Evolutionary conservation across 805 yeast genomes (phyloP).

Genomic region (Kazachstania africana): DNA sequence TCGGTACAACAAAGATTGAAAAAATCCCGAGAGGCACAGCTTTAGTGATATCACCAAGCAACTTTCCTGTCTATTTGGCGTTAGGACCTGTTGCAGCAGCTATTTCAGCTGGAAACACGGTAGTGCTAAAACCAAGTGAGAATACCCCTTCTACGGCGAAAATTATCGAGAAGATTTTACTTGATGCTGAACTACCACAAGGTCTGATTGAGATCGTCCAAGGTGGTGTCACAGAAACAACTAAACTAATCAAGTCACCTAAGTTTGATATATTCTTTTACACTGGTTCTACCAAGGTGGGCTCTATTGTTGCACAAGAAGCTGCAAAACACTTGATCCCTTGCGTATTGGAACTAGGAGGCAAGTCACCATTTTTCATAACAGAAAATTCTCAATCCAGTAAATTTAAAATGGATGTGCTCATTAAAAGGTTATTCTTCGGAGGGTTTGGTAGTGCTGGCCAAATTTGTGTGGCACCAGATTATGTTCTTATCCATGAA

Average conservation of each 20-base stretch:
- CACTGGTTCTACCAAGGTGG: slow-evolving; percentile 74
- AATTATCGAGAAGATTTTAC: slow-evolving; percentile 45
- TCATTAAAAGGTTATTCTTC: slow-evolving; percentile 60
- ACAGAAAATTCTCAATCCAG: slow-evolving; percentile 36
- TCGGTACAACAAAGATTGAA: slow-evolving; percentile 30
- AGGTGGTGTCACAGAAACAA: slow-evolving; percentile 61
- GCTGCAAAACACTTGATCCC: slow-evolving; percentile 87
- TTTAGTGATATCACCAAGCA: slow-evolving; percentile 40
- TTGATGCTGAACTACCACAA: slow-evolving; percentile 37
- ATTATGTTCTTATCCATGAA: slow-evolving; percentile 63
- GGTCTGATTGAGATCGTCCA: slow-evolving; percentile 51
- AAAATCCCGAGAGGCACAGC: slow-evolving; percentile 50
- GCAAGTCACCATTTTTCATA: slow-evolving; percentile 78
- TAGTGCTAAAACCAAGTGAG: slow-evolving; percentile 69
- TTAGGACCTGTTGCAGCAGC: slow-evolving; percentile 66
- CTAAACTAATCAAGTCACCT: slow-evolving; percentile 39
- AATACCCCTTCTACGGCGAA: slow-evolving; percentile 48
- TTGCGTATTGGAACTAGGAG: slow-evolving; percentile 73
- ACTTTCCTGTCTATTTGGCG: slow-evolving; percentile 44
- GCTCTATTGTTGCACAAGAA: slow-evolving; percentile 60
- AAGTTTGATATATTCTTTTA: slow-evolving; percentile 74
- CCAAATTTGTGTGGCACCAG: slow-evolving; percentile 86
- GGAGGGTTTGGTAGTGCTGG: slow-evolving; percentile 75
- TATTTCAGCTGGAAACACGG: slow-evolving; percentile 75
- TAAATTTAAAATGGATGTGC: slow-evolving; percentile 23